Base-by-base conservation (phyloP, 352 stramenopile genomes). In the Globisporangium parvum region DNA sequence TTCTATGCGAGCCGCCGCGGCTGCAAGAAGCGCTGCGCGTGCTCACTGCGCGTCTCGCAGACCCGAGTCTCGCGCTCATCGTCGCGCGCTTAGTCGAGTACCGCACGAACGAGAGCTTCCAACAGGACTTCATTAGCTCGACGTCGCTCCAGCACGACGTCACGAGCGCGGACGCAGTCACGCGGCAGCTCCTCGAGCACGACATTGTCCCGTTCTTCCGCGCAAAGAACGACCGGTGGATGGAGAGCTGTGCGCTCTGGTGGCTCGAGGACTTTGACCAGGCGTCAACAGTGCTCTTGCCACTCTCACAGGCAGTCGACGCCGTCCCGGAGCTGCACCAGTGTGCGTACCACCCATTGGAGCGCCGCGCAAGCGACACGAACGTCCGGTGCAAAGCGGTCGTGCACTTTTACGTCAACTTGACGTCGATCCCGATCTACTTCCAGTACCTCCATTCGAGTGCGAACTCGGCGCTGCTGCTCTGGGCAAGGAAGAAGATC, bases 21-120 rank as follows among this genome's bases (percentile, higher is more conserved):
- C 71, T 97, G 26, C 93, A 98, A 73, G 91, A 96, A 52, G 86
- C 94, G 3, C 62, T 98, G 53, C 88, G 96, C 44, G 77, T 97
- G 28, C 86, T 98, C 44, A 73, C 80, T 3, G 75, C 85, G 24
- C 89, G 96, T 44, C 74, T 97, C 52, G 51, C 85, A 57, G 94
- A 98, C 66, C 62, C 77, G 26, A 88, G 88, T 54, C 70, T 98
- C 31, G 92, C 94, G 28, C 83, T 98, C 33, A 65, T 98, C 18
- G 75, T 98, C 40, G 73, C 87, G 23, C 75, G 92, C 15, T 71
- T 98, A 18, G 75, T 97, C 14, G 91, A 97, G 63, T 89, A 87
- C 59, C 67, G 71, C 45, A 63, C 51, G 42, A 78, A 70, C 35
- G 69, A 77, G 37, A 68, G 63, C 18, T 71, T 86, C 45, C 62